phyloP scores from a whole-genome alignment of 306 rosid genomes.

The Albizia julibrissin region DNA sequence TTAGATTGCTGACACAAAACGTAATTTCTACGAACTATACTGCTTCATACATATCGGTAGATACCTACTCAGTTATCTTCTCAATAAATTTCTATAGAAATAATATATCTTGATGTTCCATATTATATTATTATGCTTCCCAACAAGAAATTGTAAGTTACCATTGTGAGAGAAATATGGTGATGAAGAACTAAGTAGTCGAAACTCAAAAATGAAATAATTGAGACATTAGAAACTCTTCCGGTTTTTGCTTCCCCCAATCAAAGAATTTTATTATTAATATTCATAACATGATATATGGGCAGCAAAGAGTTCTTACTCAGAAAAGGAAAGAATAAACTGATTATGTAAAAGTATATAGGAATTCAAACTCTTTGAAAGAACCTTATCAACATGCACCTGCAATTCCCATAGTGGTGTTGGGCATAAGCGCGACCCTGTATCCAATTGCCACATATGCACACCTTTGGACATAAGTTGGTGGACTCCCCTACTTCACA shows the following conservation, averaged over 20 bases:
- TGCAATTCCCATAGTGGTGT: too few relatives aligned
- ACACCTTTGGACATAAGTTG: too few relatives aligned
- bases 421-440: too few relatives aligned
- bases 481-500: too few relatives aligned
- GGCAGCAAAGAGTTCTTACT: neutral
- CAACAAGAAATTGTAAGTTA: slow-evolving; percentile 26
- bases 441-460: too few relatives aligned
- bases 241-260: slow-evolving; percentile 19
- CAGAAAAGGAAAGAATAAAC: neutral
- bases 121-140: neutral
- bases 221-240: slow-evolving; percentile 19
- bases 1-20: too few relatives aligned
- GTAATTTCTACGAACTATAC: too few relatives aligned
- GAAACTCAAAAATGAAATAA: slow-evolving; percentile 19
- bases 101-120: neutral
- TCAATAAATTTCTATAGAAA: too few relatives aligned
- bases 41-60: too few relatives aligned
- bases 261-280: slow-evolving; percentile 21
- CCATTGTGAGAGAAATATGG: slow-evolving; percentile 9
- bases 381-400: too few relatives aligned
- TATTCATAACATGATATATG: slow-evolving; percentile 29
- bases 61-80: too few relatives aligned
- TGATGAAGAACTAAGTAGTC: neutral
- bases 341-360: neutral
- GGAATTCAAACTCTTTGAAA: neutral